Evolutionary conservation across 2,329 filamentous ascomycete genomes (phyloP).

Genomic region (Trichoderma brevicompactum): DNA sequence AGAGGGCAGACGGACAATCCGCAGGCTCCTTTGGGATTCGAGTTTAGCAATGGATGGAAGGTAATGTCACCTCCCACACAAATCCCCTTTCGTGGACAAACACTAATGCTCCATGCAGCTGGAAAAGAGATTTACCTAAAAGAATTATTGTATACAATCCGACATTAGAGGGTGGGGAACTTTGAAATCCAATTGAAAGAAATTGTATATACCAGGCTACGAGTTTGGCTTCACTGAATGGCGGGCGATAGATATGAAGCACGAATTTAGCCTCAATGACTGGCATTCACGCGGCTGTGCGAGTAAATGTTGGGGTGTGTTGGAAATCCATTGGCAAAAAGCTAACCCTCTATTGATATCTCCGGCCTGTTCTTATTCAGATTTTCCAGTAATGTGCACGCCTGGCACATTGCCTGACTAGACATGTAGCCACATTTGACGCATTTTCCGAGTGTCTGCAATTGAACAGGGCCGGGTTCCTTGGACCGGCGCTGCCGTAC

Average conservation of each 20-base stretch:
- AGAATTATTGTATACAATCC: constrained; percentile 20
- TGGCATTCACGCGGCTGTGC: background rate
- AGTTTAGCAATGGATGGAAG: constrained; percentile 67
- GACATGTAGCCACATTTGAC: constrained; percentile 92
- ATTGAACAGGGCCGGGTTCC: constrained; percentile 45
- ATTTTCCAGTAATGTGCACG: constrained; percentile 85
- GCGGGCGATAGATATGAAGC: constrained; percentile 21
- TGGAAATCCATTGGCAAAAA: constrained; percentile 18
- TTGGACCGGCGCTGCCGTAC: constrained; percentile 40
- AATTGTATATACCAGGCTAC: constrained; percentile 28
- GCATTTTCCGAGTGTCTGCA: constrained; percentile 81
- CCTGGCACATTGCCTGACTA: constrained; percentile 91
- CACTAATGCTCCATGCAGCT: constrained; percentile 44
- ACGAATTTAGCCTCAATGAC: constrained; percentile 31
- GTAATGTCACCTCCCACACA: constrained; percentile 47
- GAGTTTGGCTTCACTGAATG: background rate
- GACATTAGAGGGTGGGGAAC: constrained; percentile 10
- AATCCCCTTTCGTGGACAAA: background rate
- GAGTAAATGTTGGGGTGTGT: background rate
- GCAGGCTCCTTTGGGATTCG: constrained; percentile 62
- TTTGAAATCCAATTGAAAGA: constrained; percentile 26
- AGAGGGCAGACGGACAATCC: constrained; percentile 62
- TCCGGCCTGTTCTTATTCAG: constrained; percentile 78
- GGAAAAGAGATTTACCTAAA: constrained; percentile 58
- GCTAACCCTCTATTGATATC: constrained; percentile 54